These are phyloP conservation scores for Corylus avellana DNA, from an alignment of 306 rosid species.

Conservation along the genomic window DNA sequence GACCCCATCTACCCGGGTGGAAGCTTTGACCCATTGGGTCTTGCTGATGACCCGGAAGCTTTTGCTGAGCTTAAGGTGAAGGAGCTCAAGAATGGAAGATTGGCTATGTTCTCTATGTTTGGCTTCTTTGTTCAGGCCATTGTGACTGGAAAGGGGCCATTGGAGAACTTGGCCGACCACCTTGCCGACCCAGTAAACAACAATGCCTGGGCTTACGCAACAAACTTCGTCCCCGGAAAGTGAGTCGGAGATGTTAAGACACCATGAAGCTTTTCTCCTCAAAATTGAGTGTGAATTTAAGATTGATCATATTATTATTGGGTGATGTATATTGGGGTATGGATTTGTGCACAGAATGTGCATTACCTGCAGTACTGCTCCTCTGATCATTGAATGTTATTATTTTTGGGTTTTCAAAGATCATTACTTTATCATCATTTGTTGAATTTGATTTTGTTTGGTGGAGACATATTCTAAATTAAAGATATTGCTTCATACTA, in stretches of 20 bases:
- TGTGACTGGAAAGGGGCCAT: constrained; percentile 84
- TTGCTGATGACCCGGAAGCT: constrained; percentile 94
- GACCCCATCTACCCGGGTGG: constrained; percentile 96
- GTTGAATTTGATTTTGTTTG: too few relatives aligned
- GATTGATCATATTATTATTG: too few relatives aligned
- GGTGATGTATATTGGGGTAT: too few relatives aligned
- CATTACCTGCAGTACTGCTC: constrained; percentile 20
- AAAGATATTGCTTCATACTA: too few relatives aligned
- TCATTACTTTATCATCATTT: too few relatives aligned
- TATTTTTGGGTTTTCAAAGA: too few relatives aligned
- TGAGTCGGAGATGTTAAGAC: constrained; percentile 27
- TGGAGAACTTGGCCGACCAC: constrained; percentile 93
- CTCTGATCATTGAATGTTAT: too few relatives aligned
- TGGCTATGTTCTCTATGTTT: constrained; percentile 95
- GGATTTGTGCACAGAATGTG: constrained; percentile 20
- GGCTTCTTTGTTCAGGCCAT: constrained; percentile 95
- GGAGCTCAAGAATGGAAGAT: constrained; percentile 84
- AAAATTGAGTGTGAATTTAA: neutral
- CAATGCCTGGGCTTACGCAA: constrained; percentile 92
- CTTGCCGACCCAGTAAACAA: constrained; percentile 95
- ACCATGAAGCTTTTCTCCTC: neutral
- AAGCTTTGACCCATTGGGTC: constrained; percentile 92
- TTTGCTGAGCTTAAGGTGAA: constrained; percentile 92
- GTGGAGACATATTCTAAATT: too few relatives aligned
- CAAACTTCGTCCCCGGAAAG: constrained; percentile 97